These are phyloP conservation scores for Microdochium trichocladiopsis DNA, from an alignment of 2,329 filamentous ascomycete genomes.

Conservation along the genomic window DNA sequence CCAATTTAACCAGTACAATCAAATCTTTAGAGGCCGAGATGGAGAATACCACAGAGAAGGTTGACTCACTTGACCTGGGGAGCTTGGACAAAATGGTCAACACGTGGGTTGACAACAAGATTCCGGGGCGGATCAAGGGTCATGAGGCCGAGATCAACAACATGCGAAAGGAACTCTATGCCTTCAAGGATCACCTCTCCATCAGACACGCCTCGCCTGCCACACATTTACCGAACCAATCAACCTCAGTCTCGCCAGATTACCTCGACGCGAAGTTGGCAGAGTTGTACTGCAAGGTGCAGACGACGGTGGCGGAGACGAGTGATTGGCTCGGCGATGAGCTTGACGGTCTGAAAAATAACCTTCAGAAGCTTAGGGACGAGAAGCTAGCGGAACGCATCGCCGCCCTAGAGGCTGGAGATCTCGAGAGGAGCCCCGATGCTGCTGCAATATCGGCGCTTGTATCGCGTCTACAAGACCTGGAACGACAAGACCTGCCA, in stretches of 20 bases:
- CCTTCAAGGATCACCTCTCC: background rate
- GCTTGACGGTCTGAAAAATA: no score
- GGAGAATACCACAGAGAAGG: background rate
- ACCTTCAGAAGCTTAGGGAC: no score
- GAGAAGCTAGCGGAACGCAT: background rate
- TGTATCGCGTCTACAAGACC: no score
- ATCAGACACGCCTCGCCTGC: background rate
- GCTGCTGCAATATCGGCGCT: no score
- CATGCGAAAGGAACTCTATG: background rate
- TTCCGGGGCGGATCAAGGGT: no score
- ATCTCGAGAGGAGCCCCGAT: background rate
- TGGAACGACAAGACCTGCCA: no score
- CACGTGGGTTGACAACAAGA: background rate
- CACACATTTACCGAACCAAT: background rate
- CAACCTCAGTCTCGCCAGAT: background rate
- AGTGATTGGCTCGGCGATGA: no score
- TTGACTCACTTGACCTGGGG: background rate
- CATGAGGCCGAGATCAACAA: no score
- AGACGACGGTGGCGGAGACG: no score
- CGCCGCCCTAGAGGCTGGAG: background rate
- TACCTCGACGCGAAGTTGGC: background rate
- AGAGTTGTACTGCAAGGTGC: no score
- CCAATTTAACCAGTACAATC: background rate
- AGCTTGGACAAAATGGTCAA: background rate
- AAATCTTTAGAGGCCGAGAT: background rate